Base-by-base conservation (phyloP, 805 yeast species). In the Priceomyces fermenticarens region DNA sequence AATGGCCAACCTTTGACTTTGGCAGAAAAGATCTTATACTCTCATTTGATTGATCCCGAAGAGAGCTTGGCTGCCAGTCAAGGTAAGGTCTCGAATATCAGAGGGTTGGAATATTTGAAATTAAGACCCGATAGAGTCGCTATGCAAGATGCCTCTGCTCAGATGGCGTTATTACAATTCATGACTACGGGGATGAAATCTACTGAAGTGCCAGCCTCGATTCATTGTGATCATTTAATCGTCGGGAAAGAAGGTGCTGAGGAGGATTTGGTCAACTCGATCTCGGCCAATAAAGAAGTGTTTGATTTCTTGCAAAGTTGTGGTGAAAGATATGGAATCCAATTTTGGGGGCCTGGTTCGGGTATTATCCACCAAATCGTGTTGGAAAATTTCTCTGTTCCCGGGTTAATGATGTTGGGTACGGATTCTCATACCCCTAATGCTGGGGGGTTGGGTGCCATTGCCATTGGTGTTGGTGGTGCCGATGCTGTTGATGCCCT, bases 141-240 rank as follows among this genome's bases (percentile, higher is more conserved):
- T 20, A 91, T 95, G 95, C 99, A 93, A 74, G 99, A 93, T 75
- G 99, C 99, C n/a, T 87, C 97, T 26, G 99, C 99, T 13, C 99
- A 93, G 70, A 93, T 91, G 88, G 99, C 99, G n/a, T 74, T 93
- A 52, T 73, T 93, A 54, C 99, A 93, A 70, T 93, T 93, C 72
- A 93, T 93, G 96, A 88, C 97, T 40, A 91, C 97, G 50, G 95
- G 96, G 29, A 80, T 91, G 79, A 73, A 85, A 38, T 65, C 79
- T 29, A 91, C 96, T 13, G 85, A 86, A 5, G 96, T 95, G 7
- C 99, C 99, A 29, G 91, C 88, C 13, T 87, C 97, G 5, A 91
- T 93, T 48, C 99, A 93, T 68, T 93, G 99, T 73, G 99, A 93
- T 63, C 99, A 93, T 70, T 80, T 93, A 68, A 91, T 93, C 65